A percentile compares a stretch with the other conserved stretches of the same genome.
These are phyloP conservation scores for Boletus pseudopeckii DNA, from an alignment of 768 basidiomycete genomes.

Conservation along the genomic window DNA sequence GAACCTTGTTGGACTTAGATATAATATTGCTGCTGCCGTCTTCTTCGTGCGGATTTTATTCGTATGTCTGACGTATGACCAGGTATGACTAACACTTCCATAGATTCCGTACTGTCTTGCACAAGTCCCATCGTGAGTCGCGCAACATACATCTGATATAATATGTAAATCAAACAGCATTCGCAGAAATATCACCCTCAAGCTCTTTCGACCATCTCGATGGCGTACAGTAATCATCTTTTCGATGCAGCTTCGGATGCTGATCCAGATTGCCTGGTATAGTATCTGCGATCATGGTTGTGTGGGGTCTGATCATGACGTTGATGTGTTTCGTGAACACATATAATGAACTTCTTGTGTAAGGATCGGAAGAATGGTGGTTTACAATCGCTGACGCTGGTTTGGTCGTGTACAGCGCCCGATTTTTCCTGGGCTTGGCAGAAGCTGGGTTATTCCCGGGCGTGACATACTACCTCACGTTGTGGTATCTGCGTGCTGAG, in stretches of 20 bases:
- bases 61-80: neutral
- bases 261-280: slow-evolving; percentile 10
- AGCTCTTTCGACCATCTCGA: slow-evolving; percentile 31
- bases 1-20: slow-evolving; percentile 33
- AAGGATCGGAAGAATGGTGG: slow-evolving; percentile 3
- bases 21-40: slow-evolving; percentile 38
- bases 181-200: slow-evolving; percentile 37
- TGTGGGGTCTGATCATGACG: slow-evolving; percentile 37
- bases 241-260: neutral
- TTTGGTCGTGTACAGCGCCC: slow-evolving; percentile 22
- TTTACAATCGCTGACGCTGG: neutral
- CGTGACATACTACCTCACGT: slow-evolving; percentile 42
- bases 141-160: neutral
- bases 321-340: slow-evolving; percentile 37
- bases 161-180: neutral
- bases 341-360: slow-evolving; percentile 29
- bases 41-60: slow-evolving; percentile 31
- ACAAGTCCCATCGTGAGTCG: slow-evolving; percentile 39
- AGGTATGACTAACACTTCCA: neutral
- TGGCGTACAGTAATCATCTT: slow-evolving; percentile 25
- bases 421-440: slow-evolving; percentile 44
- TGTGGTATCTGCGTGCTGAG: slow-evolving; percentile 59
- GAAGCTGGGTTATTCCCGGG: slow-evolving; percentile 45
- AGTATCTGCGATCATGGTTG: slow-evolving; percentile 38
- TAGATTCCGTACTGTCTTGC: slow-evolving; percentile 36